Base-by-base conservation (phyloP, 352 stramenopile genomes). In the Globisporangium irregulare region DNA sequence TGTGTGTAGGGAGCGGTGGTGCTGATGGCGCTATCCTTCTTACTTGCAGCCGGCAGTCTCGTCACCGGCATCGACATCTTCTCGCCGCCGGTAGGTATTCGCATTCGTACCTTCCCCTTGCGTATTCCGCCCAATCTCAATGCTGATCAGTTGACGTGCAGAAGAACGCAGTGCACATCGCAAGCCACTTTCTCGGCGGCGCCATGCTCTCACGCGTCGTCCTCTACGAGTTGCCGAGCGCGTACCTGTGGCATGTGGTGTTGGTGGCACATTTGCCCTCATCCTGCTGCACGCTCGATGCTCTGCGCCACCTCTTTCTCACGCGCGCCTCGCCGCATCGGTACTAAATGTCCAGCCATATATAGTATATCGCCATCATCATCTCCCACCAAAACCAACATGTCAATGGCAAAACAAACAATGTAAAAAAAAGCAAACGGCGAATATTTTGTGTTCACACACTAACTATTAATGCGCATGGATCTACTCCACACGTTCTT, bases 121-220 rank as follows among this genome's bases (percentile, higher is more conserved):
- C 25, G 66, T 51, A n/a, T 59, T 29, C 27, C 18, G 1, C n/a
- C 18, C 54, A 14, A 46, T 46, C 27, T 10, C 59, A 14, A 46
- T 46, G 38, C 38, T 27, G 24, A 24, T 50, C 65, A 7, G 14
- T 36, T 56, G 25, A 1, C 34, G 25, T 41, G 48, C 66, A 90
- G 81, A 86, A 78, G 65, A 88, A 81, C 53, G 64, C 74, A 7
- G 60, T 90, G 36, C 80, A 90, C 69, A 71, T 87, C 22, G 59
- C 66, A 53, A 78, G 81, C 46, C 84, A 93, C 62, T 89, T 90
- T 64, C 32, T 90, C 32, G 84, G 84, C 27, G 82, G 84, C 20
- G 34, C 91, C n/a, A 70, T 90, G 64, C 74, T 90, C 43, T 77
- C 81, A 14, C 78, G 82, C 57, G 74, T 82, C 15, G 66, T 90